phyloP scores from a whole-genome alignment of 2,329 filamentous ascomycete species.

The Microcyclospora pomicola region DNA sequence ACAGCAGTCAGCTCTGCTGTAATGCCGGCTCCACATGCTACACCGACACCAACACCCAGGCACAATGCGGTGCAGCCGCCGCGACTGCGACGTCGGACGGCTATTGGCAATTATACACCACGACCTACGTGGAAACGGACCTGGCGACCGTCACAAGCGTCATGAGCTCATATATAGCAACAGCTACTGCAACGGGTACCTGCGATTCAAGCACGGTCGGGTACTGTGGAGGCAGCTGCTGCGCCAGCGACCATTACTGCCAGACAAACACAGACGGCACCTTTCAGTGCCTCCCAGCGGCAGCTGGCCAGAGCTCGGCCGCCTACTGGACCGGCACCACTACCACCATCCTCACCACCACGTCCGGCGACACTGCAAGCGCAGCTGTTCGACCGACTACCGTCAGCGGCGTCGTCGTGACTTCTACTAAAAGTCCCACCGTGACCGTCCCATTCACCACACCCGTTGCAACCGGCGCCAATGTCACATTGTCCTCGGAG shows the following conservation, averaged over 20 bases:
- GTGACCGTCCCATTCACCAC: conserved; percentile 37
- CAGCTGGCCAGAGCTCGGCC: conserved; percentile 31
- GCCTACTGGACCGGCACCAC: conserved; percentile 34
- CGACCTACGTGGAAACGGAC: conserved; percentile 43
- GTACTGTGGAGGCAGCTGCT: conserved; percentile 54
- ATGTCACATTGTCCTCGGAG: conserved; percentile 27
- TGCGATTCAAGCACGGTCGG: conserved; percentile 37
- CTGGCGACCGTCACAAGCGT: conserved; percentile 38
- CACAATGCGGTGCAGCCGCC: conserved; percentile 27
- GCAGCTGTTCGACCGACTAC: conserved; percentile 38
- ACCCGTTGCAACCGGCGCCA: conserved; percentile 40
- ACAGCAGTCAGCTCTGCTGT: conserved; percentile 38
- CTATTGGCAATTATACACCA: conserved; percentile 44
- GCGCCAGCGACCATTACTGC: conserved; percentile 56
- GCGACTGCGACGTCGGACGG: conserved; percentile 21
- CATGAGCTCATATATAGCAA: conserved; percentile 33
- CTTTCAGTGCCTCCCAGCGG: conserved; percentile 45
- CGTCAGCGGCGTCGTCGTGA: conserved; percentile 40
- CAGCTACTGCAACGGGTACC: conserved; percentile 13
- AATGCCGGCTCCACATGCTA: conserved; percentile 31
- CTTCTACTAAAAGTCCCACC: conserved; percentile 32
- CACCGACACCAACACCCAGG: conserved; percentile 36
- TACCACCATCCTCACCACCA: conserved; percentile 24
- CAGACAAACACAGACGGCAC: conserved; percentile 22
- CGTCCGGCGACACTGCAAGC: conserved; percentile 40